Percentiles rank a stretch among this genome's conserved stretches.
phyloP scores from a whole-genome alignment of 2,329 filamentous ascomycete genomes.

The Ramularia endophylla region DNA sequence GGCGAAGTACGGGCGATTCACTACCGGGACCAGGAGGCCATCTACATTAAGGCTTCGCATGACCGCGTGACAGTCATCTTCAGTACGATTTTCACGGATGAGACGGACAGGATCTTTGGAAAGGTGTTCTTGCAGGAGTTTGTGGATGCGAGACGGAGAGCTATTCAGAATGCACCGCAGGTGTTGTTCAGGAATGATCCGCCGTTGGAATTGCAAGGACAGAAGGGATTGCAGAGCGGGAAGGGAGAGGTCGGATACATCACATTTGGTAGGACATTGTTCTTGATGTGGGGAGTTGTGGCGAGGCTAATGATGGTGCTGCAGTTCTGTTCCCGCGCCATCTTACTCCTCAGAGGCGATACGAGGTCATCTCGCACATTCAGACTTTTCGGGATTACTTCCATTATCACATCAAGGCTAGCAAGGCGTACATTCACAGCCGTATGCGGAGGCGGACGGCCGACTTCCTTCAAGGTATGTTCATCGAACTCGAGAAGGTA shows the following conservation, averaged over 20 bases:
- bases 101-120: slow-evolving; percentile 94
- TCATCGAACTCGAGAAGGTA: no score
- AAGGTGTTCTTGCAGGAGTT: slow-evolving; percentile 99
- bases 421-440: slow-evolving; percentile 98
- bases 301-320: no score
- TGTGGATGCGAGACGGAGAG: slow-evolving; percentile 87
- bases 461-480: slow-evolving; percentile 90
- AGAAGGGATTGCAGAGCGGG: slow-evolving; percentile 73
- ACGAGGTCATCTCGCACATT: slow-evolving; percentile 96
- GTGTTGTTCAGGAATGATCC: slow-evolving; percentile 94
- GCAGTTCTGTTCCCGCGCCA: slow-evolving; percentile 92
- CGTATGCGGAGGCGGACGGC: slow-evolving; percentile 96
- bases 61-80: slow-evolving; percentile 99
- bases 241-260: slow-evolving; percentile 93
- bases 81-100: slow-evolving; percentile 95
- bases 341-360: slow-evolving; percentile 80
- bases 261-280: slow-evolving; percentile 70
- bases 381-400: slow-evolving; percentile 99
- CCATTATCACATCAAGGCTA: slow-evolving; percentile 99
- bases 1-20: slow-evolving; percentile 94
- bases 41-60: slow-evolving; percentile 96
- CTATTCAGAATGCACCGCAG: slow-evolving; percentile 97
- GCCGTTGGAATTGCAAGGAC: slow-evolving; percentile 80
- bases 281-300: no score
- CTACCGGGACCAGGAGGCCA: slow-evolving; percentile 97